phyloP scores from a whole-genome alignment of 2,329 filamentous ascomycete species.

The Aspergillus japonicus region DNA sequence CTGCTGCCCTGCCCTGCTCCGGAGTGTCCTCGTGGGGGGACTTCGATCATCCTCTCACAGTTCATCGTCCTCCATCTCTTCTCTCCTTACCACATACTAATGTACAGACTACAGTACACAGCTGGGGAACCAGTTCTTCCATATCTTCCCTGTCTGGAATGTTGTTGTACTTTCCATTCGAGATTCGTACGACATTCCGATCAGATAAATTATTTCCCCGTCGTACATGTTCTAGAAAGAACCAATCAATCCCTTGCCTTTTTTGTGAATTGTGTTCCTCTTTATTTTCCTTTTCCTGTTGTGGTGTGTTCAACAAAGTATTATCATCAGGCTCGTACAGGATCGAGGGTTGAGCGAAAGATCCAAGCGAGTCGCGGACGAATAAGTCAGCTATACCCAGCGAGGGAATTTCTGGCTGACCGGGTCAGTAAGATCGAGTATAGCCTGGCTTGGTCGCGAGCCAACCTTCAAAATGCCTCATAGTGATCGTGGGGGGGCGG shows the following conservation, averaged over 20 bases:
- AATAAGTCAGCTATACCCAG: background rate
- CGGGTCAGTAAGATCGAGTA: slow-evolving; percentile 7
- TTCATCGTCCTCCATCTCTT: background rate
- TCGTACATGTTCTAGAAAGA: slow-evolving; percentile 7
- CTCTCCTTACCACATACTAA: background rate
- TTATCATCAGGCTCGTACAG: background rate
- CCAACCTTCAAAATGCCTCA: slow-evolving; percentile 10
- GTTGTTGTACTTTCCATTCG: background rate
- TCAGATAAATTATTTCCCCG: slow-evolving; percentile 10
- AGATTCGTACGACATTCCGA: slow-evolving; percentile 20
- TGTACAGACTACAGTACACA: background rate
- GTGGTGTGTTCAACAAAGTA: background rate
- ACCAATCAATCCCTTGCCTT: slow-evolving; percentile 1
- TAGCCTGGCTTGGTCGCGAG: slow-evolving; percentile 4
- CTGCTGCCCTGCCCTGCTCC: background rate
- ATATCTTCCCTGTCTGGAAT: slow-evolving; percentile 7
- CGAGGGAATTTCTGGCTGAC: slow-evolving; percentile 1
- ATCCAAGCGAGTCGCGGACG: background rate
- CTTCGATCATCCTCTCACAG: no score
- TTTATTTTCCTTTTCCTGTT: background rate
- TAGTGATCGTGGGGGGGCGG: background rate
- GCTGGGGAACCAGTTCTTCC: background rate
- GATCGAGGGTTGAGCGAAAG: background rate
- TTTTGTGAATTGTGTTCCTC: background rate
- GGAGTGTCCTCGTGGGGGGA: slow-evolving; percentile 9